phyloP scores from a whole-genome alignment of 257 asterid genomes.

The Lantana camara region DNA sequence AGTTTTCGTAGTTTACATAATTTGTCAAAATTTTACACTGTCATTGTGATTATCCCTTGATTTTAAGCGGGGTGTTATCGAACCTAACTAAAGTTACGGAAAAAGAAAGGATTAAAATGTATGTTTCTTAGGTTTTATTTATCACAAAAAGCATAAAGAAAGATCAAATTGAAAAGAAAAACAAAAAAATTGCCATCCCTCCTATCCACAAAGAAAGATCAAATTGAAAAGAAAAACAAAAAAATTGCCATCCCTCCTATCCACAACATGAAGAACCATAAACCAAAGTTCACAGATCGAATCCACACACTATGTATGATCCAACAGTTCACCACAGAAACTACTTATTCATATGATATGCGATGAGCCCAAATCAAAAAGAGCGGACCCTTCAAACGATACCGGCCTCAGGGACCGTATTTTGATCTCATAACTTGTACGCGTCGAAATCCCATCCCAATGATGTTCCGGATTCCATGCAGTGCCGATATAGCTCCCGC shows the following conservation, averaged over 20 bases:
- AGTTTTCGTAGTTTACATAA: too few species aligned
- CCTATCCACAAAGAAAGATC: not conserved
- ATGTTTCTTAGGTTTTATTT: not conserved
- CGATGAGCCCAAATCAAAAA: not conserved
- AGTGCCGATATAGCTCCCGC: slow-evolving; percentile 47
- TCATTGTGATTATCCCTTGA: too few species aligned
- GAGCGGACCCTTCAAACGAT: slow-evolving; percentile 25
- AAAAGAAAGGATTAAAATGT: not conserved
- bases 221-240: not conserved
- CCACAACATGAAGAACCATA: not conserved
- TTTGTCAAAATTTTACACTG: too few species aligned
- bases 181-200: not conserved
- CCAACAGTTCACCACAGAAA: too few species aligned
- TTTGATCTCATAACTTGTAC: slow-evolving; percentile 41
- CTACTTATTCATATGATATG: not conserved
- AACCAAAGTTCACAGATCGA: too few species aligned
- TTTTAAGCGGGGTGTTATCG: too few species aligned
- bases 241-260: not conserved
- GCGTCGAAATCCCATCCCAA: slow-evolving; percentile 54
- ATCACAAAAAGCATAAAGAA: too few species aligned
- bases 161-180: too few species aligned
- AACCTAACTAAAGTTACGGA: too few species aligned
- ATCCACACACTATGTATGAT: not conserved
- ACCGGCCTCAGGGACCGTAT: slow-evolving; percentile 45
- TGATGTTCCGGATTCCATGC: slow-evolving; percentile 17